phyloP scores from a whole-genome alignment of 352 stramenopile species.

The Phytopythium oedochilum region DNA sequence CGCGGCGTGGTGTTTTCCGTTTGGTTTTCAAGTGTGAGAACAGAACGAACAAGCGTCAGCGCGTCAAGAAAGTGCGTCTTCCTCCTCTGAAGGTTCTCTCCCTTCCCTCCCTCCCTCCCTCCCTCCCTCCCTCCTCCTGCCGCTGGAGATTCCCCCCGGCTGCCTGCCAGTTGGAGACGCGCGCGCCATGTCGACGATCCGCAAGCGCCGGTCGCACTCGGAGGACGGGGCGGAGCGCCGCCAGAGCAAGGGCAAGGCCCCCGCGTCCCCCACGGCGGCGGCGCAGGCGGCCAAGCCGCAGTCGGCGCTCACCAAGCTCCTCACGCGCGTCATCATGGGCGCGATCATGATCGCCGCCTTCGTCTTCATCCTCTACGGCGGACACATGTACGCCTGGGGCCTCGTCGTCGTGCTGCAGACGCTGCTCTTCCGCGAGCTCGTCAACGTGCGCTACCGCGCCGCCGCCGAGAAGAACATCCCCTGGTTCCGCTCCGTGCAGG shows the following conservation, averaged over 20 bases:
- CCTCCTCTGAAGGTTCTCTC: not conserved
- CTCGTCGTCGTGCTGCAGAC: constrained; percentile 87
- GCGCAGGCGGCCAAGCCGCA: constrained; percentile 13
- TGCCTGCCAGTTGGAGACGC: not conserved
- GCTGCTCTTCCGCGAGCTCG: constrained; percentile 95
- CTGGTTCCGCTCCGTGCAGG: constrained; percentile 95
- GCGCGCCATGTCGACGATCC: constrained; percentile 17
- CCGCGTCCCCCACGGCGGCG: constrained; percentile 2
- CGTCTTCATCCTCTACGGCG: constrained; percentile 68
- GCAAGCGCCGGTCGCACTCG: constrained; percentile 41
- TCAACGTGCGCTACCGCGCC: constrained; percentile 96
- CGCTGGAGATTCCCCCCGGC: not conserved
- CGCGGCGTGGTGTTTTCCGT: not conserved
- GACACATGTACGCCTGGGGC: constrained; percentile 77
- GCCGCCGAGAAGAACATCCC: constrained; percentile 95
- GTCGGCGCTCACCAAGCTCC: constrained; percentile 51
- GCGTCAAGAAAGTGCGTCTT: not conserved
- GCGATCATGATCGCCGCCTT: constrained; percentile 77
- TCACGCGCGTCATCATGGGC: constrained; percentile 68
- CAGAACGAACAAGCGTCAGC: not conserved
- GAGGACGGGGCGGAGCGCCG: constrained; percentile 7
- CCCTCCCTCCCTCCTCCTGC: not conserved
- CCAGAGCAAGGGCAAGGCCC: constrained; percentile 16
- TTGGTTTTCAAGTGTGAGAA: not conserved
- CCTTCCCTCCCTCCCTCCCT: not conserved